These are phyloP conservation scores for Apiotrichum laibachii DNA, from an alignment of 1,284 basidiomycete species.

Conservation along the genomic window DNA sequence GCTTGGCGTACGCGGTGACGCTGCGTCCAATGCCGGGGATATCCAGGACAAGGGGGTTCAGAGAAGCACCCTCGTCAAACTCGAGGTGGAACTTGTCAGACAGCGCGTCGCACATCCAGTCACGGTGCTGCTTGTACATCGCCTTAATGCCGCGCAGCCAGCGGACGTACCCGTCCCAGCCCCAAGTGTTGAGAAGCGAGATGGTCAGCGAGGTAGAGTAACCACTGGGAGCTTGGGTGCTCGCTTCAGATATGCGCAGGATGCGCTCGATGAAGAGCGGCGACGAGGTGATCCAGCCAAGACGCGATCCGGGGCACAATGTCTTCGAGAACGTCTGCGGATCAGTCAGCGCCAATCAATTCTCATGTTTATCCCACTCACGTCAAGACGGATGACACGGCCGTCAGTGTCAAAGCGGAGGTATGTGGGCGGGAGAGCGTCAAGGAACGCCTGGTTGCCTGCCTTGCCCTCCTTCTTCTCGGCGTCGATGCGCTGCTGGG, in stretches of 20 bases:
- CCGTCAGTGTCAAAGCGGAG: conserved; percentile 56
- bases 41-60: conserved; percentile 24
- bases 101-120: conserved; percentile 51
- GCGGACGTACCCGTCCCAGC: conserved; percentile 66
- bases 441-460: conserved; percentile 46
- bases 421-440: conserved; percentile 63
- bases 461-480: conserved; percentile 45
- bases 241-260: conserved; percentile 69
- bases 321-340: conserved; percentile 69
- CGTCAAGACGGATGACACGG: conserved; percentile 52
- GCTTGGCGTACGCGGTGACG: conserved; percentile 26
- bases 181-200: conserved; percentile 65
- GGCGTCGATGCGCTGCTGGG: conserved; percentile 38
- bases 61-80: conserved; percentile 23
- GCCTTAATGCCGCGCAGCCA: conserved; percentile 65
- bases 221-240: conserved; percentile 70
- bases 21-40: conserved; percentile 17
- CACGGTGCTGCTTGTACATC: conserved; percentile 48
- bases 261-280: conserved; percentile 63
- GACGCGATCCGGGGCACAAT: conserved; percentile 69
- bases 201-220: conserved; percentile 63
- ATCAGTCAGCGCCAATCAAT: conserved; percentile 9
- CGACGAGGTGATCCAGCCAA: conserved; percentile 70
- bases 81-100: conserved; percentile 49
- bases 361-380: conserved; percentile 23